phyloP scores from a whole-genome alignment of 2,329 filamentous ascomycete species.

The Pyrenophora tritici-repentis region DNA sequence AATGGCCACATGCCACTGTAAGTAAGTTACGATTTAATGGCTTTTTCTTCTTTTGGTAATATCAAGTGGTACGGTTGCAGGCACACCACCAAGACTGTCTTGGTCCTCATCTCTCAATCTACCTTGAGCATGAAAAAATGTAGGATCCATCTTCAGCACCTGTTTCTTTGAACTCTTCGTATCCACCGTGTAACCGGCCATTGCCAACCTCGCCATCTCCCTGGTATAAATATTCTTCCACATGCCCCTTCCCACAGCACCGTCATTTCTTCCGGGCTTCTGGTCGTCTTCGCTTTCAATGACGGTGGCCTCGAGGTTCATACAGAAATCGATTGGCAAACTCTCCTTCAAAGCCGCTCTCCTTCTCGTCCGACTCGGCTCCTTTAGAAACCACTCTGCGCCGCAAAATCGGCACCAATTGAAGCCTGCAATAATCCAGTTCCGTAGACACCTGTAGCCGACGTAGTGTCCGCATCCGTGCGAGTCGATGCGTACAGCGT shows the following conservation, averaged over 20 bases:
- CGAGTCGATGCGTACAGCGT: neutral
- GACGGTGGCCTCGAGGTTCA: neutral
- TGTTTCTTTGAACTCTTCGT: no score
- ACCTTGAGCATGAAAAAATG: no score
- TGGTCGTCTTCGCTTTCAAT: neutral
- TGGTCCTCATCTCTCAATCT: no score
- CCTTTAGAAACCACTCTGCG: neutral
- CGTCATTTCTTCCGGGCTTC: neutral
- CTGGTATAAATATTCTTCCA: neutral
- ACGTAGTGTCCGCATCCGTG: neutral
- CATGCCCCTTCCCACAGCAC: neutral
- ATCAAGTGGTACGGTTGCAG: no score
- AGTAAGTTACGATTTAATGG: no score
- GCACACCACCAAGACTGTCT: no score
- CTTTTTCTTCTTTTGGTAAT: no score
- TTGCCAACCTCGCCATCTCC: neutral
- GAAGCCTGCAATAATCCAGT: neutral
- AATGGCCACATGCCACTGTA: no score
- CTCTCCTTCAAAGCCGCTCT: neutral
- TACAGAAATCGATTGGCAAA: neutral
- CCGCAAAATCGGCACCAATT: conserved; percentile 1
- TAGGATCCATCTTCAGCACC: no score
- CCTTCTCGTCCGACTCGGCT: neutral
- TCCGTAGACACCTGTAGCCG: neutral
- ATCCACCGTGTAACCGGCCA: no score